Evolutionary conservation across 768 basidiomycete genomes (phyloP), one percentile per base, ranked within the genome.

Genomic region (Scleroderma citrinum): DNA sequence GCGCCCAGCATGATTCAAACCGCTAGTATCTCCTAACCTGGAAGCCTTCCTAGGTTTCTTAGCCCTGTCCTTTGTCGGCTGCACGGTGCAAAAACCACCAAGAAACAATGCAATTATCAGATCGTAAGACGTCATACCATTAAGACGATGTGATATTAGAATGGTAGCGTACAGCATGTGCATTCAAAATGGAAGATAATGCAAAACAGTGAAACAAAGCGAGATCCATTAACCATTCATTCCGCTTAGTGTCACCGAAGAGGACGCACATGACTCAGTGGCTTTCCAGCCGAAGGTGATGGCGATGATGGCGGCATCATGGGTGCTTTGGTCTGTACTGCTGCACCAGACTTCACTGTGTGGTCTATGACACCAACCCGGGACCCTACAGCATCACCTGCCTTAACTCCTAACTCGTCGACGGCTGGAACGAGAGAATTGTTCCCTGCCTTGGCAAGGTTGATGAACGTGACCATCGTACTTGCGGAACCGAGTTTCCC

Each of bases 201-300:
- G 17, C 58, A 54, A 48, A 39, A 52, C 54, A 50, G 34, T 44
- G 41, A 53, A 50, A 8, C 8, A 17, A 49, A 55, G 29, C 31
- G 37, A 49, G 26, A 57, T 52, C 59, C 59, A 61, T 69, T 65
- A 70, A 81, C 75, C 71, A 76, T 67, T 64, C 49, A 67, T 74
- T 70, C 63, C 60, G 56, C 67, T 65, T 62, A 66, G 63, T 79
- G 68, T 71, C 73, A 80, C 81, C 83, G 73, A 75, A 81, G 79
- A 75, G 78, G 77, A 89, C 87, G 85, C 81, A 91, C 87, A 82
- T 91, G 87, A 69, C 78, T 82, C 74, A 89, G 69, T 57, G 87
- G 82, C 64, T 80, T 82, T 55, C 79, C 76, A 53, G 77, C 67
- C 46, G 79, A 71, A 36, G 71, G 60, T 51, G 76, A 74, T 51